Base-by-base conservation (phyloP, 306 rosid species). In the Vigna hirtella region DNA sequence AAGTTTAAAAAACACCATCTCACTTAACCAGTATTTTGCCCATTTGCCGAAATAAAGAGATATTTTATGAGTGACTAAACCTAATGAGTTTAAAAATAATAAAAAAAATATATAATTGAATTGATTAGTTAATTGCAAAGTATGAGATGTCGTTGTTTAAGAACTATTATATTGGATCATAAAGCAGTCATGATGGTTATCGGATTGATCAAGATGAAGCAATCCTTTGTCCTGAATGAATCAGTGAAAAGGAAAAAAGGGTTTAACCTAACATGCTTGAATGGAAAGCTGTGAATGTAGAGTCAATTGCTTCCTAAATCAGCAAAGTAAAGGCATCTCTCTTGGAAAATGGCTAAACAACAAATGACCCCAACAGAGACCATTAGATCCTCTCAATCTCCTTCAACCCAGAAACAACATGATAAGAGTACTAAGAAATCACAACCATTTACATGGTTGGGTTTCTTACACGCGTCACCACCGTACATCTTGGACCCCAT, bases 341-440 rank as follows among this genome's bases (percentile, higher is more conserved):
- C 13, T 7, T 66, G 66, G 59, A 64, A 66, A 73, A 42, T 0
- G 32, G 55, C 52, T 22, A 77, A 48, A 63, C 18, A 69, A n/a
- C 57, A 49, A 50, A 59, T 78, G 47, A 70, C 47, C 68, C 28
- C 34, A 53, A 78, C 61, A 65, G 79, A 69, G 51, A 89, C 77
- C 85, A 85, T 79, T 87, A 74, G 85, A 79, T 85, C 79, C 71
- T 73, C 15, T 58, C 87, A 77, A 82, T 73, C 32, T 10, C 28
- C 36, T 66, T 18, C 42, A 77, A 56, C 77, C 53, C 70, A 62
- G 38, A 74, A 66, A 78, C 63, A 26, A 22, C 67, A 70, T 65
- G 73, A 72, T 75, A 71, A 47, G 67, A 68, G 77, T 61, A 62
- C 52, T 66, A 42, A 9, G 74, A 76, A 45, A 3, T 18, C 13